Base-by-base conservation (phyloP, 2,329 filamentous ascomycete genomes). In the Neobulgaria alba region DNA sequence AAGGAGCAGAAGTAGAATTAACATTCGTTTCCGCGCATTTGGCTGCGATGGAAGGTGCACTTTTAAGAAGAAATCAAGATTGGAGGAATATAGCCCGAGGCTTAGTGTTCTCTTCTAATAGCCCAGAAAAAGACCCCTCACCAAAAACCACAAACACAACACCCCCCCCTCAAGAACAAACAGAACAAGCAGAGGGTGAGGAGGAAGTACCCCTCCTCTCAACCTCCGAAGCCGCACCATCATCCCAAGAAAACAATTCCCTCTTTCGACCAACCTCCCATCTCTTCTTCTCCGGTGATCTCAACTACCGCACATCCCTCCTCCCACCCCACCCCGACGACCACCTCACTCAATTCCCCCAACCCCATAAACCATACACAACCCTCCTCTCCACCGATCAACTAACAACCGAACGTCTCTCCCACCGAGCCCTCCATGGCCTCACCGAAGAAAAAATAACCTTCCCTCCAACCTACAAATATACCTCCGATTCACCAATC, bases 381-480 rank as follows among this genome's bases (percentile, higher is more conserved):
- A 67, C 71, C 15, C 79, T 93, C 43, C 70, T 95, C 29, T 63
- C 71, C 20, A 67, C 77, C 2, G 92, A 98, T 61, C 92, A 98
- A 63, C 72, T 96, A 16, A 79, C 67, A 2, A 70, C 75, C 35
- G 88, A 96, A 62, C 77, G 76, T 38, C 62, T 62, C 3, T 78
- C 79, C 1, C 77, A 79, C 0, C 73, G 79, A 12, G 86, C 85
- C 2, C 66, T 94, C 17, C 88, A 96, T 48, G 81, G 85, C 3
- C 67, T 98, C 23, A 65, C 67, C 8, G 92, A 98, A 64, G 75
- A 79, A 1, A 67, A 73, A 1, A 77, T 96, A 43, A 63, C 62
- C 3, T 98, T 96, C 56, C 83, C 88, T 1, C 92, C 92, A 0
- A 95, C 92, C 0, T 98, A 98, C 69, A 98, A 98, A 63, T 93